Evolutionary conservation across 164 flowering plant genomes (phyloP).

Genomic region (Dillenia turbinata): DNA sequence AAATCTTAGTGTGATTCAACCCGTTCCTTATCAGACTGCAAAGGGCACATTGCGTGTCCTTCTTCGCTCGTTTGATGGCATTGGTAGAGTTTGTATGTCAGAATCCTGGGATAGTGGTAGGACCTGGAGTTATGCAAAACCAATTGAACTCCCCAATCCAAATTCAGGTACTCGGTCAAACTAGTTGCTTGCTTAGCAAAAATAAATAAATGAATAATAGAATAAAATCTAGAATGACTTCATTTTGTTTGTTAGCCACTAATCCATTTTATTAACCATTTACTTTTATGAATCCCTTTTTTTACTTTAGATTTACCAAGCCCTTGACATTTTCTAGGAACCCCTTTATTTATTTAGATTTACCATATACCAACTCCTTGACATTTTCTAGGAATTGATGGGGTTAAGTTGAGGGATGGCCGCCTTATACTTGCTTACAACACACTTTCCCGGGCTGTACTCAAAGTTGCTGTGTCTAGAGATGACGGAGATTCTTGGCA

Average conservation of each 20-base stretch:
- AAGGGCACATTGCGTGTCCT: conserved; percentile 69
- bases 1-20: conserved; percentile 80
- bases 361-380: too few relatives aligned
- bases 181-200: neutral
- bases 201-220: too few relatives aligned
- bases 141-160: conserved; percentile 80
- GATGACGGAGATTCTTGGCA: conserved; percentile 90
- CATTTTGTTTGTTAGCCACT: too few relatives aligned
- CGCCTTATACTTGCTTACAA: conserved; percentile 74
- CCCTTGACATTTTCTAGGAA: neutral
- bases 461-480: conserved; percentile 64
- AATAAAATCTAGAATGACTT: too few relatives aligned
- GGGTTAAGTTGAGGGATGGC: conserved; percentile 77
- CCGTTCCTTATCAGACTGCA: conserved; percentile 76
- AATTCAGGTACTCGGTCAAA: conserved; percentile 61
- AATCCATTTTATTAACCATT: too few relatives aligned
- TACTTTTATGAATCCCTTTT: too few relatives aligned
- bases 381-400: conserved; percentile 65
- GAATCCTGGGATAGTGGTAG: conserved; percentile 82
- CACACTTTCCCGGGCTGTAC: conserved; percentile 71
- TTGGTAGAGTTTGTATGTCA: conserved; percentile 72
- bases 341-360: too few relatives aligned
- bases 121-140: conserved; percentile 67
- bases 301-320: too few relatives aligned
- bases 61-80: conserved; percentile 58